Evolutionary conservation across 805 yeast species (phyloP), one percentile per base, ranked within the genome.

Genomic region (Starmerella sp.): DNA sequence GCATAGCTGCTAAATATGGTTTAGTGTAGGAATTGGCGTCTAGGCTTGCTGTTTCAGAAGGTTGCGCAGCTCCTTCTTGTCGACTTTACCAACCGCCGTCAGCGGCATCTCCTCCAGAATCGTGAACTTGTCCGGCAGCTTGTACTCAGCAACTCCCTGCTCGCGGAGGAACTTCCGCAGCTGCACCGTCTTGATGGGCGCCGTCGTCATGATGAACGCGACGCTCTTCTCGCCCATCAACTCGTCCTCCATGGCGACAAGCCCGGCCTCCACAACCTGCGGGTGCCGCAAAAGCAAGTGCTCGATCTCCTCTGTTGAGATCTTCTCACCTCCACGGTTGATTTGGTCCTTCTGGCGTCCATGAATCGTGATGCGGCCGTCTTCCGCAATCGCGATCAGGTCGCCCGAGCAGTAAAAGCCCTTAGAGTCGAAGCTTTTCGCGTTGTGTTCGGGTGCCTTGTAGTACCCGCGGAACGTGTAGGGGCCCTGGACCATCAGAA

Each of bases 341-440:
- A 57, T 57, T 28, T 57, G 60, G 37, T 57, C 60, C 54, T 57
- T 57, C 47, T 54, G 50, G 14, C 60, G 51, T 4, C 60, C 60
- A 34, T 57, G 60, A 2, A 57, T 51, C 4, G 60, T 57, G 39
- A 57, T 48, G 47, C 53, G 53, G 6, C 60, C 57, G 13, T 48
- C 35, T 5, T 37, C 50, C 9, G 42, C 54, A n/a, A 57, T 54
- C 13, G 57, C 47, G 11, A 57, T 52, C 13, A 57, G 53, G 34
- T 57, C 60, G 0, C 60, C 60, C 3, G 57, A 54, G 54, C 60
- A 52, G 38, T 57, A 57, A 48, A 54, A 57, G 10, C 60, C 60
- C 9, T 57, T 45, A 6, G 32, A 9, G 41, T 57, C 51, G 36
- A 57, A 57, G 49, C 52, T 44, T 13, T 50, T 57, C 6, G 39